These are phyloP conservation scores for Metschnikowia henanensis DNA, from an alignment of 805 yeast species.

Conservation along the genomic window DNA sequence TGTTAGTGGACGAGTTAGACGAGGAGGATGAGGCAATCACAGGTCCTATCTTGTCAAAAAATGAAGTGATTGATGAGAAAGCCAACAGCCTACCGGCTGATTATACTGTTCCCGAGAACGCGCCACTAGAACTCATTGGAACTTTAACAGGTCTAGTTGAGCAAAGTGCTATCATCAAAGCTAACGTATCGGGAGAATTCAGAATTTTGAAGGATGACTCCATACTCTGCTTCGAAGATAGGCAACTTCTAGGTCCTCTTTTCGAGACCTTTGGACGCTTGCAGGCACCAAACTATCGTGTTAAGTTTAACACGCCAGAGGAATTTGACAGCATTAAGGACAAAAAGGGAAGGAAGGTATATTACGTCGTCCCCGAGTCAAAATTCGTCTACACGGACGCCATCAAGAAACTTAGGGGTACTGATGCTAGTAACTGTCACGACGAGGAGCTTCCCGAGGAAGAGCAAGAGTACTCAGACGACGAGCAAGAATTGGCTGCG, in stretches of 20 bases:
- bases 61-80: constrained; percentile 69
- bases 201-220: constrained; percentile 80
- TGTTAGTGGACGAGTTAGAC: constrained; percentile 27
- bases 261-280: constrained; percentile 91
- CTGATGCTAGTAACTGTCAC: constrained; percentile 92
- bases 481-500: constrained; percentile 77
- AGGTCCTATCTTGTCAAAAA: constrained; percentile 76
- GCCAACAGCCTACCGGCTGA: constrained; percentile 70
- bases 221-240: constrained; percentile 72
- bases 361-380: constrained; percentile 78
- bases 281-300: constrained; percentile 77
- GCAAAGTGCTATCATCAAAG: constrained; percentile 67
- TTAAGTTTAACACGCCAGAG: constrained; percentile 57
- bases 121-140: constrained; percentile 75
- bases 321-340: constrained; percentile 48
- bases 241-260: constrained; percentile 69
- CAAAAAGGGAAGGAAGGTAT: constrained; percentile 57
- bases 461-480: constrained; percentile 95
- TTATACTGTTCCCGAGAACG: constrained; percentile 54
- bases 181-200: constrained; percentile 78
- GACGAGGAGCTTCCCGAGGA: constrained; percentile 94
- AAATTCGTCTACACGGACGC: constrained; percentile 75
- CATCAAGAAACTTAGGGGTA: constrained; percentile 72
- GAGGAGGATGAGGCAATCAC: constrained; percentile 45
- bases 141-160: constrained; percentile 68